phyloP scores from a whole-genome alignment of 2,329 filamentous ascomycete genomes.

The Fusarium dlaminii region DNA sequence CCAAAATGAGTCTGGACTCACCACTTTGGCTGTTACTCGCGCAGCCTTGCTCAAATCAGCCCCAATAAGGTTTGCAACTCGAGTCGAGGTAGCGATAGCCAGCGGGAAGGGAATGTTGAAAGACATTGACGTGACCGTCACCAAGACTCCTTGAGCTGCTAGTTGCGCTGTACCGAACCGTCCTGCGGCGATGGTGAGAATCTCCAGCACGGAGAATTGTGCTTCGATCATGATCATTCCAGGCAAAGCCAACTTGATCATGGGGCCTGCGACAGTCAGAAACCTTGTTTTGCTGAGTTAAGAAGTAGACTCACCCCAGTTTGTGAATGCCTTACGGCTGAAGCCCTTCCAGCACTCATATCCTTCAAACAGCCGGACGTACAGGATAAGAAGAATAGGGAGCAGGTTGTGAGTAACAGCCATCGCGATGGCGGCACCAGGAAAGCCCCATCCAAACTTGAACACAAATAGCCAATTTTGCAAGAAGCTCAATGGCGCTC shows the following conservation, averaged over 20 bases:
- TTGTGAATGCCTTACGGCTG: constrained; percentile 70
- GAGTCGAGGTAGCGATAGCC: constrained; percentile 85
- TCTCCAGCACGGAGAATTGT: constrained; percentile 89
- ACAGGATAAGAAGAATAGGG: constrained; percentile 75
- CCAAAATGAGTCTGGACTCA: constrained; percentile 39
- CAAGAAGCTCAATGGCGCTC: constrained; percentile 77
- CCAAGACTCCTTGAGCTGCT: constrained; percentile 85
- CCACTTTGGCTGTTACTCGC: constrained; percentile 78
- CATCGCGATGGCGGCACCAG: constrained; percentile 82
- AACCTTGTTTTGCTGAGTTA: background rate
- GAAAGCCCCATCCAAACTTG: constrained; percentile 71
- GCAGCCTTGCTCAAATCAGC: constrained; percentile 81
- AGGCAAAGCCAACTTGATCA: constrained; percentile 85
- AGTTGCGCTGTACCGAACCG: constrained; percentile 80
- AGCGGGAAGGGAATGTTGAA: constrained; percentile 92
- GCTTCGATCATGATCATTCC: constrained; percentile 92
- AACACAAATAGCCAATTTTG: constrained; percentile 82
- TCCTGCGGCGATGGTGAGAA: constrained; percentile 80
- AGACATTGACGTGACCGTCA: constrained; percentile 78
- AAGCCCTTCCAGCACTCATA: constrained; percentile 84
- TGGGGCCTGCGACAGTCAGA: constrained; percentile 54
- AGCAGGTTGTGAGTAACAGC: constrained; percentile 79
- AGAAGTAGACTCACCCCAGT: constrained; percentile 61
- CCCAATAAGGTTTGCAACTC: constrained; percentile 89
- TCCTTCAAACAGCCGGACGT: constrained; percentile 76